Conservation (phyloP, 2,329 filamentous ascomycete species). For the Teratosphaeria destructans region DNA sequence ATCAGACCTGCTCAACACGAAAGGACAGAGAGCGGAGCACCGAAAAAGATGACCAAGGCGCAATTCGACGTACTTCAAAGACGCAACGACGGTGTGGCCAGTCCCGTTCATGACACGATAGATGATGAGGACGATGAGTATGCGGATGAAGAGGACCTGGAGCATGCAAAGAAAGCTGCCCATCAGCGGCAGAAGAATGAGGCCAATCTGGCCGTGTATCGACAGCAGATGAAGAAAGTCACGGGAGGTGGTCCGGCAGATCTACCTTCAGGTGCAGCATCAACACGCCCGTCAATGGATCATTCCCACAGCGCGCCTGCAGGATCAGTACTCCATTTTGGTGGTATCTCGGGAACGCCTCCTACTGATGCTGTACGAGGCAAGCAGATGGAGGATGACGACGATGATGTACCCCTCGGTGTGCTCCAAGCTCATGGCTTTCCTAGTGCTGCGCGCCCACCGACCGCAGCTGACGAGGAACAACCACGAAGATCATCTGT, state of each 20-base stretch:
- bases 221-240: slow-evolving; percentile 94
- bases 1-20: slow-evolving; percentile 14
- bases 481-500: slow-evolving; percentile 37
- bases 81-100: slow-evolving; percentile 30
- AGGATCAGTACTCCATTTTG: slow-evolving; percentile 16
- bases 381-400: slow-evolving; percentile 54
- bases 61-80: slow-evolving; percentile 64
- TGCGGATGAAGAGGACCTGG: slow-evolving; percentile 66
- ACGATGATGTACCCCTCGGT: slow-evolving; percentile 78
- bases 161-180: slow-evolving; percentile 61
- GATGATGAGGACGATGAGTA: slow-evolving; percentile 44
- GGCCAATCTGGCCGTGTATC: slow-evolving; percentile 78
- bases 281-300: slow-evolving; percentile 42
- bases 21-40: slow-evolving; percentile 14
- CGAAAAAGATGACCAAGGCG: slow-evolving; percentile 78
- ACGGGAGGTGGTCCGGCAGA: slow-evolving; percentile 58
- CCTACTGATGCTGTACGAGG: slow-evolving; percentile 15
- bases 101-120: background rate
- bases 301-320: slow-evolving; percentile 28
- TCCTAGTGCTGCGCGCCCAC: slow-evolving; percentile 65
- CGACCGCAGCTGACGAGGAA: slow-evolving; percentile 51
- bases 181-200: slow-evolving; percentile 79
- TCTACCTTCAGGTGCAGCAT: slow-evolving; percentile 27
- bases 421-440: slow-evolving; percentile 86
- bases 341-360: slow-evolving; percentile 21